Evolutionary conservation across 1,139 yeast species (phyloP), one percentile per base, ranked within the genome.

Genomic region (Hansenula lynferdii): DNA sequence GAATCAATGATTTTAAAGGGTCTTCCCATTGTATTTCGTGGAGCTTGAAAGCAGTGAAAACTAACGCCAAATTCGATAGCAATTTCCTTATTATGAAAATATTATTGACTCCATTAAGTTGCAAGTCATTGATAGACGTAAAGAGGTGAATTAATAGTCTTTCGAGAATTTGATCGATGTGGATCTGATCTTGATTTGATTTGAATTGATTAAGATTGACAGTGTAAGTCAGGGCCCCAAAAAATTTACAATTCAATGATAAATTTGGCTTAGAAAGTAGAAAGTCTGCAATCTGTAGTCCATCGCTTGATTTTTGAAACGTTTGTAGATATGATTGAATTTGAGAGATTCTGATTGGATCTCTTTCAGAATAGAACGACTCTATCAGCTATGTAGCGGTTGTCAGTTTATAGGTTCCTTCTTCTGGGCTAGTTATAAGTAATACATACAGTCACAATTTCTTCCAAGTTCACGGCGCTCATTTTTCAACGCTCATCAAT

Each of bases 141-240:
- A 44, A 40, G 19, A 45, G 27, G 21, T 50, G 53, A 18, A 24
- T 49, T 16, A 62, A 46, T 7, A 62, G 26, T 12, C 39, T 45
- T 50, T 50, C 48, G 7, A 58, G 35, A 4, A 55, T 41, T 6
- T 49, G 42, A 40, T 36, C 43, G 22, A 49, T 46, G 16, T 42
- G 39, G 17, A 39, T 32, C 5, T 39, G 35, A 10, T 40, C 24
- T 17, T 39, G 43, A 6, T 40, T 42, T 10, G 43, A 29, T 12
- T 50, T 34, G 17, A 43, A 34, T 12, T 47, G 38, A 8, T 67
- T 71, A 34, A 78, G 61, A 37, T 77, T 75, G 23, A 79, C 79
- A 0, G 87, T 72, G 40, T 76, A 75, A 0, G 90, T 81, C 41
- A 82, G 62, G 0, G 90, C 90, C 1, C 92, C 92, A 53, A 83